Percentiles rank a stretch among this genome's conserved stretches.
phyloP scores from a whole-genome alignment of 176 grass and related monocot genomes.

The Rhynchospora pubera region DNA sequence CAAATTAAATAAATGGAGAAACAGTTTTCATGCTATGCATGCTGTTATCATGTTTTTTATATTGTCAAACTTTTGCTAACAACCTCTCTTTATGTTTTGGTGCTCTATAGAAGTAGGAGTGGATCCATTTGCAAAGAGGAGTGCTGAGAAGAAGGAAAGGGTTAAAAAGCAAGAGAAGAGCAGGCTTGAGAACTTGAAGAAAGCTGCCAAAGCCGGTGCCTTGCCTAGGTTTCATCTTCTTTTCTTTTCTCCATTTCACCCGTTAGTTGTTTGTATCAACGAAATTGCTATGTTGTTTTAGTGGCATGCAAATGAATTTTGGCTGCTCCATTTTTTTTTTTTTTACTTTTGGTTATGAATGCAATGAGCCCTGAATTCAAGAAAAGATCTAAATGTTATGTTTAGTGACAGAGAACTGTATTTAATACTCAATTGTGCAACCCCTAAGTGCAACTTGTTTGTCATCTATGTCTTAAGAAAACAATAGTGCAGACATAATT shows the following conservation, averaged over 20 bases:
- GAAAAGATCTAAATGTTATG: not conserved
- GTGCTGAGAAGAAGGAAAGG: slow-evolving; percentile 65
- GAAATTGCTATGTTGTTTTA: not conserved
- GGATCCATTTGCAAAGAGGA: slow-evolving; percentile 87
- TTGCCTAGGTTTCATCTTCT: slow-evolving; percentile 58
- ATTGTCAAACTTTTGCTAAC: not conserved
- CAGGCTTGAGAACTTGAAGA: slow-evolving; percentile 76
- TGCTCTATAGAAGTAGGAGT: slow-evolving; percentile 54
- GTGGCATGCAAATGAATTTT: not conserved
- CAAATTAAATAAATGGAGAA: not conserved
- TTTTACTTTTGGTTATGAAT: not conserved
- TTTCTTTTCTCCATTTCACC: not conserved
- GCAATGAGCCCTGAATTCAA: not conserved
- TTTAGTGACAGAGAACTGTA: not conserved
- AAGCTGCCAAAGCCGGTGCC: slow-evolving; percentile 67
- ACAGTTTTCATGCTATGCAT: not conserved
- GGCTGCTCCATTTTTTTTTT: not conserved
- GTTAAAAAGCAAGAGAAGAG: slow-evolving; percentile 93
- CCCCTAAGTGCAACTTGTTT: not conserved
- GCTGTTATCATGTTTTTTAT: not conserved
- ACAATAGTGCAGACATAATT: not conserved
- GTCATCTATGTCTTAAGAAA: not conserved
- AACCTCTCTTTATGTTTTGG: not conserved
- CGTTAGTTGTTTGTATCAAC: not conserved
- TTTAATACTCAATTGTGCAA: not conserved